These are phyloP conservation scores for Torulaspora pretoriensis DNA, from an alignment of 1,139 yeast genomes.

Conservation along the genomic window DNA sequence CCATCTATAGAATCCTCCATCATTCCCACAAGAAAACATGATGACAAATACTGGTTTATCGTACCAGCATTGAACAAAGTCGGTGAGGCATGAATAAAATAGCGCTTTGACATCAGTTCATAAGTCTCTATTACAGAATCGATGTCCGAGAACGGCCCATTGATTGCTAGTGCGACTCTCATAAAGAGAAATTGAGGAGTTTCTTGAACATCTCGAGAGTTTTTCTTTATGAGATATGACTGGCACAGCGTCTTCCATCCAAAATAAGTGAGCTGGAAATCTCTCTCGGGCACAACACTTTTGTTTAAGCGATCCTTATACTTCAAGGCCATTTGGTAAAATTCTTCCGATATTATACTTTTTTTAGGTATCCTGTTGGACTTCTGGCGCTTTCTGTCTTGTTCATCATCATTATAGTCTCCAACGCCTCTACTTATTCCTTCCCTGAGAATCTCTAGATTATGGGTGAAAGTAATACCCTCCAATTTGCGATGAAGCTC, in stretches of 20 bases:
- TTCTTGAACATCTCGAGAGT: conserved; percentile 66
- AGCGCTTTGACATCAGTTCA: conserved; percentile 75
- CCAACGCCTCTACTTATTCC: conserved; percentile 4
- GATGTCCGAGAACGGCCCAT: conserved; percentile 56
- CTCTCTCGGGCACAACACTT: conserved; percentile 75
- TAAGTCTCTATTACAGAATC: conserved; percentile 72
- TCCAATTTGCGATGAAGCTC: conserved; percentile 74
- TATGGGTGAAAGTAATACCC: conserved; percentile 17
- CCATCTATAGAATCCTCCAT: conserved; percentile 89
- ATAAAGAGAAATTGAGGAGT: conserved; percentile 85
- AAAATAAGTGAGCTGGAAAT: conserved; percentile 72
- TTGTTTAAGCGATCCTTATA: conserved; percentile 66
- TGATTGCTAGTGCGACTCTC: conserved; percentile 88
- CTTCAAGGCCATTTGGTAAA: conserved; percentile 55
- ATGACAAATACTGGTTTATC: conserved; percentile 76
- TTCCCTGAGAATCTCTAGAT: conserved; percentile 13
- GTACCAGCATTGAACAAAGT: conserved; percentile 89
- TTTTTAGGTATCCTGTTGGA: conserved; percentile 57
- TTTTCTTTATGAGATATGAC: conserved; percentile 64
- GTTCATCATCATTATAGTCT: conserved; percentile 38
- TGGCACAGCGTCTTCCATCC: conserved; percentile 86
- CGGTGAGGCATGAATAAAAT: conserved; percentile 86
- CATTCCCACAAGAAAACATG: conserved; percentile 84
- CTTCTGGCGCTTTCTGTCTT: conserved; percentile 75
- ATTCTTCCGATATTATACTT: conserved; percentile 71